Conservation (phyloP, 2,329 filamentous ascomycete genomes). For the Neospermospora avenae region DNA sequence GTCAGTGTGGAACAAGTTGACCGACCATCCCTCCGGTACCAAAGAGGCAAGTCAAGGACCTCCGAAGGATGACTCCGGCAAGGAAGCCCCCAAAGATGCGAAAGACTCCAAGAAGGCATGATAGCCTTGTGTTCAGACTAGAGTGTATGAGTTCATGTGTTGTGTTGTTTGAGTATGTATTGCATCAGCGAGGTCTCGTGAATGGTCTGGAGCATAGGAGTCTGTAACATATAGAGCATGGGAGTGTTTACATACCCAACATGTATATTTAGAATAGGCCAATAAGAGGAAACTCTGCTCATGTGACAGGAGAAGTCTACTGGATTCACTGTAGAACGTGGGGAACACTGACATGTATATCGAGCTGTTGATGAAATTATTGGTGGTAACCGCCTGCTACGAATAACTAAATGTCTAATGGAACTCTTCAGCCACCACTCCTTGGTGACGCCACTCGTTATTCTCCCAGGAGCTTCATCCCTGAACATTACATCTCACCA, state of each 20-base stretch:
- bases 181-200: constrained; percentile 21
- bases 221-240: constrained; percentile 16
- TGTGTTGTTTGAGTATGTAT: constrained; percentile 17
- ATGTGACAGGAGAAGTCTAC: background rate
- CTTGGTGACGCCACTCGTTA: background rate
- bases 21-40: constrained; percentile 53
- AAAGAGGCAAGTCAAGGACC: constrained; percentile 6
- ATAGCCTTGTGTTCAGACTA: constrained; percentile 8
- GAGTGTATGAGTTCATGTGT: constrained; percentile 8
- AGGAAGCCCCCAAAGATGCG: constrained; percentile 7
- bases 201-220: constrained; percentile 21
- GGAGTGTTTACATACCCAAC: constrained; percentile 6
- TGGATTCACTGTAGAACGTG: no score
- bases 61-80: background rate
- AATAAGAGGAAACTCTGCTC: constrained; percentile 25
- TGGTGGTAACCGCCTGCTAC: background rate
- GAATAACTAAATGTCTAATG: background rate
- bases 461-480: background rate
- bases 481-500: background rate
- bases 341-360: background rate
- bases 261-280: constrained; percentile 24
- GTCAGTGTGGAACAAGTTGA: constrained; percentile 88
- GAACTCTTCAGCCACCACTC: background rate
- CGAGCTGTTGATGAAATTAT: background rate
- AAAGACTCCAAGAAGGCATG: constrained; percentile 25